Evolutionary conservation across 2,329 filamentous ascomycete genomes (phyloP).

Genomic region (Huntiella abstrusa): DNA sequence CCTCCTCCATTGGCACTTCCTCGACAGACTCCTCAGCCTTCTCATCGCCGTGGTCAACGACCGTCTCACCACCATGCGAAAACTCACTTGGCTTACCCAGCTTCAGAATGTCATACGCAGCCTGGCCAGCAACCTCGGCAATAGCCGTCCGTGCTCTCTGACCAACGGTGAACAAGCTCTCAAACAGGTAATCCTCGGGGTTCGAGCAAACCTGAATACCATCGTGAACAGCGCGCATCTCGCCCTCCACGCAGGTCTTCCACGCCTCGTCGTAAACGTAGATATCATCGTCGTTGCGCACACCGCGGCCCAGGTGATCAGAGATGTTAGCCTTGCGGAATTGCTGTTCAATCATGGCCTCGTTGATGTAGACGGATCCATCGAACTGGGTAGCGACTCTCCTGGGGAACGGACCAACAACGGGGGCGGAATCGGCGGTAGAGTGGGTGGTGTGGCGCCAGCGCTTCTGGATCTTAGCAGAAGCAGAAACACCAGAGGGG

Average conservation of each 20-base stretch:
- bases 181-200: slow-evolving; percentile 31
- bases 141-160: slow-evolving; percentile 11
- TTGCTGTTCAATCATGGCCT: slow-evolving; percentile 29
- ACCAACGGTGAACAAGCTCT: slow-evolving; percentile 28
- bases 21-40: neutral
- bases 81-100: slow-evolving; percentile 15
- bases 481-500: slow-evolving; percentile 9
- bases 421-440: slow-evolving; percentile 13
- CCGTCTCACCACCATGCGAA: slow-evolving; percentile 5
- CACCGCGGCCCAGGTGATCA: slow-evolving; percentile 27
- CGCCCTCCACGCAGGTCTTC: slow-evolving; percentile 23
- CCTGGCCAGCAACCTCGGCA: slow-evolving; percentile 5
- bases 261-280: slow-evolving; percentile 24
- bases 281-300: slow-evolving; percentile 16
- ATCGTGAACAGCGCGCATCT: slow-evolving; percentile 10
- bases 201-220: slow-evolving; percentile 21
- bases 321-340: slow-evolving; percentile 23
- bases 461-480: slow-evolving; percentile 12
- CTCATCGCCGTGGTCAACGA: slow-evolving; percentile 8
- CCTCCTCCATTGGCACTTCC: neutral
- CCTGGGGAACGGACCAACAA: slow-evolving; percentile 19
- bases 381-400: slow-evolving; percentile 26
- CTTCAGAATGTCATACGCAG: slow-evolving; percentile 3
- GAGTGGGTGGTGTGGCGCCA: slow-evolving; percentile 11
- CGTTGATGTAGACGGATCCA: slow-evolving; percentile 22